Percentiles rank a stretch among this genome's conserved stretches.
phyloP scores from a whole-genome alignment of 495 filamentous ascomycete species.

The Hamigera avellanea region DNA sequence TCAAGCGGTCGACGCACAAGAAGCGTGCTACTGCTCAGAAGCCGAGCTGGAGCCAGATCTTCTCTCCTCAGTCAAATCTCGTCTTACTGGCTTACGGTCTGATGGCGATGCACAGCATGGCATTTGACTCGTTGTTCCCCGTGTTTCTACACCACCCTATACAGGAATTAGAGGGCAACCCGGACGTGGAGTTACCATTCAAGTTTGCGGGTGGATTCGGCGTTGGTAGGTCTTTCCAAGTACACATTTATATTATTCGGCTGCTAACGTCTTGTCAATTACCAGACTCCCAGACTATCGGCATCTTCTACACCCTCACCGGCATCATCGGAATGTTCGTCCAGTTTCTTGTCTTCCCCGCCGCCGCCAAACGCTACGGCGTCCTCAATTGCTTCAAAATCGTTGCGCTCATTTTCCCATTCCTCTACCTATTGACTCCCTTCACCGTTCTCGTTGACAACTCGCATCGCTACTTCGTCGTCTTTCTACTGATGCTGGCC shows the following conservation, averaged over 20 bases:
- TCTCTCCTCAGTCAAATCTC: conserved; percentile 62
- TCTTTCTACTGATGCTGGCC: conserved; percentile 38
- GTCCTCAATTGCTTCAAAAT: conserved; percentile 56
- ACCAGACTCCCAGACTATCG: conserved; percentile 52
- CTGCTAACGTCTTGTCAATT: not conserved
- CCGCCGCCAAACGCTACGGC: conserved; percentile 54
- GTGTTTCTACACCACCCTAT: conserved; percentile 69
- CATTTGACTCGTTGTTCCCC: conserved; percentile 70
- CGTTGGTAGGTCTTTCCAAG: conserved; percentile 25
- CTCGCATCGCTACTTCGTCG: conserved; percentile 24
- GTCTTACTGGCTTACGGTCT: conserved; percentile 67
- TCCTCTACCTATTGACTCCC: conserved; percentile 63
- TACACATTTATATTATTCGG: not conserved
- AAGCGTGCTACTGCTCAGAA: conserved; percentile 14
- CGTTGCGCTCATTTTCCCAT: conserved; percentile 49
- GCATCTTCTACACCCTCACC: conserved; percentile 65
- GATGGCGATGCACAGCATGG: conserved; percentile 63
- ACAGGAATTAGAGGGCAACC: conserved; percentile 42
- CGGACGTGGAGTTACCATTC: conserved; percentile 54
- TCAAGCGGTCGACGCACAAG: not conserved
- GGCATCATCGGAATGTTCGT: conserved; percentile 58
- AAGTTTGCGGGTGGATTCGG: conserved; percentile 72
- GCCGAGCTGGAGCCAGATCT: conserved; percentile 51
- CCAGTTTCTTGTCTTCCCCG: conserved; percentile 73
- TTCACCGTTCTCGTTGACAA: conserved; percentile 53